Evolutionary conservation across 208 protist genomes (phyloP).

Genomic region (Wallacemonas rigidus): DNA sequence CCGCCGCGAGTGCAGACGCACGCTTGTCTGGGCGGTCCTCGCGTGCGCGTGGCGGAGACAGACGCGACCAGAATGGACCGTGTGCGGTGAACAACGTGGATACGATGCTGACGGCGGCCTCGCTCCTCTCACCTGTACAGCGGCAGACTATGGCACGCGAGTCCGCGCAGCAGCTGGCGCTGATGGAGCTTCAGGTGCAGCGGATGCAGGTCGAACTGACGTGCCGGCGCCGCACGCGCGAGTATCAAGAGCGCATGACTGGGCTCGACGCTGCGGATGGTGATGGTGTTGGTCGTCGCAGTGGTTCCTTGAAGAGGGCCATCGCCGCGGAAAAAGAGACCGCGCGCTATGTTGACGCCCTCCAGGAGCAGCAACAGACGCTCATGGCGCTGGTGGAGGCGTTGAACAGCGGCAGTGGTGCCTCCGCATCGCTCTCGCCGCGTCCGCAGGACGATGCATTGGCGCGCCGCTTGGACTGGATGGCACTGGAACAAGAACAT

Average conservation of each 20-base stretch:
- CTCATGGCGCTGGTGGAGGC: constrained; percentile 6
- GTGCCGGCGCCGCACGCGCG: constrained; percentile 1
- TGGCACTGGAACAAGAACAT: constrained; percentile 4
- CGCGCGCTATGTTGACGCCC: constrained; percentile 1
- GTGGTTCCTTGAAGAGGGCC: neutral
- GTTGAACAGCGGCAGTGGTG: neutral
- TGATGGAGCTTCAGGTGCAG: constrained; percentile 9
- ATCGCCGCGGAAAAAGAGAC: constrained; percentile 4
- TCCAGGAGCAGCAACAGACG: neutral
- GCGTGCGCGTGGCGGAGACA: no score
- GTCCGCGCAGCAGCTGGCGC: constrained; percentile 10
- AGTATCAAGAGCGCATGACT: constrained; percentile 11
- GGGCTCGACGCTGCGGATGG: neutral
- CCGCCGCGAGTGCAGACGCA: neutral
- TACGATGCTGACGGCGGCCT: neutral
- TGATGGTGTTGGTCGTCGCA: neutral
- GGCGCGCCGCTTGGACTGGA: neutral
- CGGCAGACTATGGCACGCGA: neutral
- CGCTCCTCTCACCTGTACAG: neutral
- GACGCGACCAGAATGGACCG: neutral
- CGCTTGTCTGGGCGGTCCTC: no score
- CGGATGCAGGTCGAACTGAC: constrained; percentile 7
- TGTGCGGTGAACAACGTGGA: neutral
- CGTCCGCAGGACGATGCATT: neutral
- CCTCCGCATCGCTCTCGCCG: neutral